Evolutionary conservation across 225 moss, liverwort and hornwort species (phyloP).

Genomic region (Polytrichum commune): DNA sequence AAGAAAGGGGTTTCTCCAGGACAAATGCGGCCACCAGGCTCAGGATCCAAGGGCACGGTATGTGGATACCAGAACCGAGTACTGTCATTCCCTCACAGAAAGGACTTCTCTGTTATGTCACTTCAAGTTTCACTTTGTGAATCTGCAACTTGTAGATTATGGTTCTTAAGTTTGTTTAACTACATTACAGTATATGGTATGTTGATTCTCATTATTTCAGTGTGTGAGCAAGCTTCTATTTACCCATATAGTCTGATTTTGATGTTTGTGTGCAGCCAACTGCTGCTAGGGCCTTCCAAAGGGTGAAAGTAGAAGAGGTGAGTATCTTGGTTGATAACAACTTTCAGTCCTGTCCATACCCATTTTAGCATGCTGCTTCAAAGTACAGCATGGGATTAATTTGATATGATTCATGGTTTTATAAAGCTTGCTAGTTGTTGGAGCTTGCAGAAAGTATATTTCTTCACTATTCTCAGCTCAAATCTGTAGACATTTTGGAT

Average conservation of each 20-base stretch:
- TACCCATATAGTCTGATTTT: neutral
- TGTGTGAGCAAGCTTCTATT: no score
- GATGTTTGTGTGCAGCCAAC: constrained; percentile 21
- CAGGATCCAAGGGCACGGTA: constrained; percentile 32
- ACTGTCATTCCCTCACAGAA: no score
- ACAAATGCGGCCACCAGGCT: constrained; percentile 34
- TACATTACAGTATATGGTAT: no score
- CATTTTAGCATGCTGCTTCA: neutral
- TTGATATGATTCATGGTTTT: no score
- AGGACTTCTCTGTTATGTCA: no score
- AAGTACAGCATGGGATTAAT: neutral
- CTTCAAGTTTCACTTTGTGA: neutral
- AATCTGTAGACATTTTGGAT: neutral
- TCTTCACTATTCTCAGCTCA: neutral
- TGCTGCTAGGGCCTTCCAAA: constrained; percentile 45
- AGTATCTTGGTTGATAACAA: neutral
- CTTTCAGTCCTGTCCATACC: neutral
- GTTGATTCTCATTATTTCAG: no score
- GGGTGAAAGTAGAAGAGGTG: constrained; percentile 64
- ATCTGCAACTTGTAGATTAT: no score
- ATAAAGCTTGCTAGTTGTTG: neutral
- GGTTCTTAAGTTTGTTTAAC: no score
- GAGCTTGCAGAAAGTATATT: neutral
- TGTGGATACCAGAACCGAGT: neutral
- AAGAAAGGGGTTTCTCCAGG: no score